Evolutionary conservation across 345 rosid species (phyloP).

Genomic region (Microthlaspi erraticum): DNA sequence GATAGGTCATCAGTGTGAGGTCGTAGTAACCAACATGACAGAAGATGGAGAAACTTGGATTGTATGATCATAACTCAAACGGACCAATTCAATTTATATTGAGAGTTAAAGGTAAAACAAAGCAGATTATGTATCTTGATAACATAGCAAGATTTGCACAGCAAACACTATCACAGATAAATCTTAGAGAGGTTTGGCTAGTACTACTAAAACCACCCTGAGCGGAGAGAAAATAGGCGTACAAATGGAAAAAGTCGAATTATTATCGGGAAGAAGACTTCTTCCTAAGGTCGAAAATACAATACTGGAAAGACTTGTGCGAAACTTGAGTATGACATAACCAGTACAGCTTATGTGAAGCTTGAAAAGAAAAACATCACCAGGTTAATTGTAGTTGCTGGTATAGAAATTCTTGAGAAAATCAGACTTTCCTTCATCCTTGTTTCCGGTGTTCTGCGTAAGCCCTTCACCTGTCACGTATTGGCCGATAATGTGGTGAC

Average conservation of each 20-base stretch:
- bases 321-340: slow-evolving; percentile 32
- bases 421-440: slow-evolving; percentile 73
- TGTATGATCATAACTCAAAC: slow-evolving; percentile 24
- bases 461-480: slow-evolving; percentile 82
- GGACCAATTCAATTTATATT: slow-evolving; percentile 31
- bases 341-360: slow-evolving; percentile 34
- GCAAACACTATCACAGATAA: slow-evolving; percentile 16
- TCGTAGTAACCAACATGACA: slow-evolving; percentile 35
- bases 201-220: slow-evolving; percentile 24
- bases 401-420: slow-evolving; percentile 90
- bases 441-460: slow-evolving; percentile 65
- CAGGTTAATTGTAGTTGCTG: slow-evolving; percentile 76
- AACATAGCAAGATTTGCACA: slow-evolving; percentile 27
- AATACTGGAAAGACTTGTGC: slow-evolving; percentile 27
- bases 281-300: slow-evolving; percentile 36
- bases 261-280: slow-evolving; percentile 36
- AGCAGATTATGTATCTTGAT: slow-evolving; percentile 14
- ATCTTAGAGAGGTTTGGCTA: slow-evolving; percentile 32
- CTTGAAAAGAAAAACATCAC: slow-evolving; percentile 26
- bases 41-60: slow-evolving; percentile 28
- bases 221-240: slow-evolving; percentile 12
- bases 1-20: slow-evolving; percentile 40
- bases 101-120: neutral
- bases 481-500: slow-evolving; percentile 94
- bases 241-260: slow-evolving; percentile 35